Base-by-base conservation (phyloP, 2,329 filamentous ascomycete genomes). In the Lasiodiplodia sp. region DNA sequence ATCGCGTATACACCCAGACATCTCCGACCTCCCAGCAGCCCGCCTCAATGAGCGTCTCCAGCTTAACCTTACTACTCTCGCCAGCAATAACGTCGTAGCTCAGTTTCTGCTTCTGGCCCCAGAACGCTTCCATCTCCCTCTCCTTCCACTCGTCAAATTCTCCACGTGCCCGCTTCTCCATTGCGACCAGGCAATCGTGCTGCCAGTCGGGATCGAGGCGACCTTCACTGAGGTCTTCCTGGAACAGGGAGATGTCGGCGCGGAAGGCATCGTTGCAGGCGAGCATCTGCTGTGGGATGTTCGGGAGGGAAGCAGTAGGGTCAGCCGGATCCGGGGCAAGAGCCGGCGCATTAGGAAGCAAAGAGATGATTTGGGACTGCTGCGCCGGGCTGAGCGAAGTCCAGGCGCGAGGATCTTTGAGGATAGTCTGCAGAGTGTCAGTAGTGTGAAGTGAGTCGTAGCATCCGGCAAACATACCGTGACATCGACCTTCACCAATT, bases 141-240 rank as follows among this genome's bases (percentile, higher is more conserved):
- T 84, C 83, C 75, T 88, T 86, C 78, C 84, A 87, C 6, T 78
- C 78, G 71, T 91, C 87, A 70, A 86, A 91, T 7, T 82, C 81
- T 0, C 89, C 89, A 0, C 79, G 78, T 1, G 80, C 81, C 12
- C 88, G 82, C 70, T 86, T 81, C 63, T 82, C 73, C 63, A 84
- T 83, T 1, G 89, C 88, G 71, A 82, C 76, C 40, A 82, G 78
- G 16, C 88, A 88, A 68, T 87, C 80, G 2, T 78, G 79, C 69
- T 86, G 81, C 88, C 88, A 91, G 63, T 82, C 81, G 11, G 85
- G 84, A n/a, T 85, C 83, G 71, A 88, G 85, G 62, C 82, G 83
- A 2, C 89, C 89, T 31, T 83, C 79, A 25, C 76, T 76, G 1
- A 90, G 79, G 71, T 90, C 87, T 3, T 83, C 75, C 73, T 88